Evolutionary conservation across 2,329 filamentous ascomycete genomes (phyloP), one percentile per base, ranked within the genome.

Genomic region (Exophiala alcalophila): DNA sequence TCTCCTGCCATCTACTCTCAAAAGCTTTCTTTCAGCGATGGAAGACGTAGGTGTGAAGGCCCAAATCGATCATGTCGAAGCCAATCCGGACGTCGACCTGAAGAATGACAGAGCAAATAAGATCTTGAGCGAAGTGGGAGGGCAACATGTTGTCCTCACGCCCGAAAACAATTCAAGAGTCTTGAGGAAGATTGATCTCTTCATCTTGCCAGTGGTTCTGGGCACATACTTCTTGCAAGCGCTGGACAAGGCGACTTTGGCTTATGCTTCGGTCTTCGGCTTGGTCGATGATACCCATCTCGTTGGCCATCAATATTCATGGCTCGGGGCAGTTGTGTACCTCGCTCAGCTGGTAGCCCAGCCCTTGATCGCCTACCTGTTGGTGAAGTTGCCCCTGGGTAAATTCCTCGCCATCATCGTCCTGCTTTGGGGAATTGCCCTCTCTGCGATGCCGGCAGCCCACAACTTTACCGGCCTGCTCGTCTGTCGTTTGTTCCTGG

Each of bases 201-300:
- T 66, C 36, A 66, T 78, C 15, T 61, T 78, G 9, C 73, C 75
- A 1, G 68, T 77, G 40, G 73, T 83, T 44, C 65, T 82, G 8
- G 68, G 70, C 5, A 76, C 81, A 14, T 83, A 83, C 61, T 81
- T 78, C 55, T 68, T 83, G 0, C 80, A 83, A 50, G 73, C 72
- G 8, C 66, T 82, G 4, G 80, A 83, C 63, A 83, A 83, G 59
- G 73, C 77, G 0, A 34, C 30, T 4, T 31, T 34, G 24, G 30
- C 39, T 8, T 83, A 82, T 54, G 77, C 77, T 2, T 80, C 78
- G 0, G 74, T 83, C 8, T 83, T 83, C 52, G 79, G 79, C 2
- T 66, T 84, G 8, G 72, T 78, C 21, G 65, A 79, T 37, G 76
- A 81, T 56, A 73, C 78, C 0, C 58, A 71, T 27, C 71, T 83